phyloP scores from a whole-genome alignment of 257 asterid genomes.

The Petunia secreta region DNA sequence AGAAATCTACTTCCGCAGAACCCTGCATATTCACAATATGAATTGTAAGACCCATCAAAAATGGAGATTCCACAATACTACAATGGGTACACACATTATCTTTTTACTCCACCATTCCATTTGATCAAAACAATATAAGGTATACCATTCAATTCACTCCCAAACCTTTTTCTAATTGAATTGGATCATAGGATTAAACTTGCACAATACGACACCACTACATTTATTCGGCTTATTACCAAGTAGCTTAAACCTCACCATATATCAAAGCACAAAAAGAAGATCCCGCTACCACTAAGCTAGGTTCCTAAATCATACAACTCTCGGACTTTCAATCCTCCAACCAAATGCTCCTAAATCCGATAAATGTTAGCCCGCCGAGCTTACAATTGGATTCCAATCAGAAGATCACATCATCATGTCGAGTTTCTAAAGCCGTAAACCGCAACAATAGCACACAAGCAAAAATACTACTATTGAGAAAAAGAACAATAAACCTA shows the following conservation, averaged over 20 bases:
- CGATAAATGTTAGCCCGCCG: neutral
- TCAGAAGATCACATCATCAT: neutral
- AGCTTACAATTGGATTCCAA: neutral
- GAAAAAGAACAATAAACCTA: neutral
- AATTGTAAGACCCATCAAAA: neutral
- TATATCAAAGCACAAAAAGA: neutral
- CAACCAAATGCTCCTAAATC: slow-evolving; percentile 22
- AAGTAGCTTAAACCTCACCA: slow-evolving; percentile 16
- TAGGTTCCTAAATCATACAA: slow-evolving; percentile 16
- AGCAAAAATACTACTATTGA: neutral
- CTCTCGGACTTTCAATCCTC: slow-evolving; percentile 5
- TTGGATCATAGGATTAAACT: neutral
- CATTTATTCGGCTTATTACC: neutral
- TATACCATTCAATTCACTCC: neutral
- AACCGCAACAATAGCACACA: neutral
- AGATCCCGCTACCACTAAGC: neutral
- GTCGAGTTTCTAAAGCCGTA: neutral
- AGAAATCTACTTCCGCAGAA: slow-evolving; percentile 78
- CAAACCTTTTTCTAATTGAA: neutral
- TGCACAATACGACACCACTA: neutral
- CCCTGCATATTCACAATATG: slow-evolving; percentile 50
- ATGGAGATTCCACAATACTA: neutral
- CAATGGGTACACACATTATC: neutral
- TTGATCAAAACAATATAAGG: neutral
- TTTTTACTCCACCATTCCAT: neutral